Evolutionary conservation across 192 early-diverging fungal genomes (phyloP).

Genomic region (Coemansia aciculifera): DNA sequence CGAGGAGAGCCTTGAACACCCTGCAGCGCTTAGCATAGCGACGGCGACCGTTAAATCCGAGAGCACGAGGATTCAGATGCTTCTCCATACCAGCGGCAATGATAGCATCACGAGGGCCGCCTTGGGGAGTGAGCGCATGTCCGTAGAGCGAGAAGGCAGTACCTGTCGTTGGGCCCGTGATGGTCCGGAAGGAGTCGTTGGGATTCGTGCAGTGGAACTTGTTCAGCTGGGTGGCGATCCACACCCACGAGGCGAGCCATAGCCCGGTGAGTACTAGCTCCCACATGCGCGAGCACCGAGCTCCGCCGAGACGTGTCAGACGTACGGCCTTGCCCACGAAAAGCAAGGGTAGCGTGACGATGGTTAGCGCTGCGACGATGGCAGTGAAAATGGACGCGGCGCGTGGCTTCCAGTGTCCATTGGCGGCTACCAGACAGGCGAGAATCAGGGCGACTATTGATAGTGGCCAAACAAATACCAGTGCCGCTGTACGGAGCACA

Average conservation of each 20-base stretch:
- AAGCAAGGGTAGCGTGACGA: conserved; percentile 39
- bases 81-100: conserved; percentile 16
- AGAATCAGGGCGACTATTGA: conserved; percentile 44
- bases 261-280: conserved; percentile 47
- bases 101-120: conserved; percentile 30
- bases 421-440: conserved; percentile 46
- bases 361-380: conserved; percentile 43
- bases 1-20: conserved; percentile 49
- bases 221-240: conserved; percentile 53
- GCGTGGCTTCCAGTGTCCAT: conserved; percentile 55
- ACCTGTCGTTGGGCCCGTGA: conserved; percentile 11
- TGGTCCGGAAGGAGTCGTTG: background rate
- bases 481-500: conserved; percentile 35
- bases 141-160: conserved; percentile 50
- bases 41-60: conserved; percentile 35
- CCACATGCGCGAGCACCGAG: conserved; percentile 46
- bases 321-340: conserved; percentile 42
- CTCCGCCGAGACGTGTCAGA: conserved; percentile 31
- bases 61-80: conserved; percentile 15
- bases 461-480: conserved; percentile 42
- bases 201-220: conserved; percentile 48
- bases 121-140: conserved; percentile 43
- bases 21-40: conserved; percentile 45
- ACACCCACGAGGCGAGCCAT: conserved; percentile 54
- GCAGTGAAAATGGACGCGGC: conserved; percentile 51